Evolutionary conservation across 2,329 filamentous ascomycete species (phyloP).

Genomic region (Pezicula rhizophila): DNA sequence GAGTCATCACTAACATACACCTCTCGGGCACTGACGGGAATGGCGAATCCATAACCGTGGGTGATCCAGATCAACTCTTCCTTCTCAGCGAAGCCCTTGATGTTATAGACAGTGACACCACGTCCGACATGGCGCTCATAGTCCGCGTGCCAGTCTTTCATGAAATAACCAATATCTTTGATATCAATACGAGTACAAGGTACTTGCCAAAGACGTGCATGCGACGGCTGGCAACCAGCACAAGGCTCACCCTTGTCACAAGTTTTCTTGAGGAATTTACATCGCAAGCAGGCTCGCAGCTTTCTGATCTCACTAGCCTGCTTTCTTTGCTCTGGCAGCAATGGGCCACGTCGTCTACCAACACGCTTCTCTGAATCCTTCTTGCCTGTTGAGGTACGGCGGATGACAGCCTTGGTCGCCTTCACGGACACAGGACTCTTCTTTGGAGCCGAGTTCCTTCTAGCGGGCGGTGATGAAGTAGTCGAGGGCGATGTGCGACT

Average conservation of each 20-base stretch:
- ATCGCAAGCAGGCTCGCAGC: constrained; percentile 84
- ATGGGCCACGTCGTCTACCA: constrained; percentile 80
- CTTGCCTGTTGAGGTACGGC: constrained; percentile 71
- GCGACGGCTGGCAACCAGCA: constrained; percentile 89
- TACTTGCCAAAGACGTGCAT: constrained; percentile 93
- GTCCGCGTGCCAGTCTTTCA: constrained; percentile 99
- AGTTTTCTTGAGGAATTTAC: constrained; percentile 99
- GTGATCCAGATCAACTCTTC: constrained; percentile 82
- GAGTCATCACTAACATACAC: constrained; percentile 88
- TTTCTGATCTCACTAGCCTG: constrained; percentile 97
- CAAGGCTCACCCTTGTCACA: constrained; percentile 97
- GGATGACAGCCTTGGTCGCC: constrained; percentile 76
- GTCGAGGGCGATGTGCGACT: constrained; percentile 56
- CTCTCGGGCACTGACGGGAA: constrained; percentile 89
- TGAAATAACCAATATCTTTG: constrained; percentile 96
- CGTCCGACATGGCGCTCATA: constrained; percentile 85
- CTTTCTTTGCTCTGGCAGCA: constrained; percentile 89
- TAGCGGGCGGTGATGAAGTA: constrained; percentile 56
- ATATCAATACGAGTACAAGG: constrained; percentile 97
- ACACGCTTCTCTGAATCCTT: constrained; percentile 92
- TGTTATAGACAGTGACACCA: constrained; percentile 87
- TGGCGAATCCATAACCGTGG: constrained; percentile 88
- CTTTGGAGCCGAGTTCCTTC: constrained; percentile 67
- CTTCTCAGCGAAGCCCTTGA: constrained; percentile 73
- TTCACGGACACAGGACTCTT: constrained; percentile 54